Conservation (phyloP, 352 stramenopile genomes). For the Phytophthora kernoviae region DNA sequence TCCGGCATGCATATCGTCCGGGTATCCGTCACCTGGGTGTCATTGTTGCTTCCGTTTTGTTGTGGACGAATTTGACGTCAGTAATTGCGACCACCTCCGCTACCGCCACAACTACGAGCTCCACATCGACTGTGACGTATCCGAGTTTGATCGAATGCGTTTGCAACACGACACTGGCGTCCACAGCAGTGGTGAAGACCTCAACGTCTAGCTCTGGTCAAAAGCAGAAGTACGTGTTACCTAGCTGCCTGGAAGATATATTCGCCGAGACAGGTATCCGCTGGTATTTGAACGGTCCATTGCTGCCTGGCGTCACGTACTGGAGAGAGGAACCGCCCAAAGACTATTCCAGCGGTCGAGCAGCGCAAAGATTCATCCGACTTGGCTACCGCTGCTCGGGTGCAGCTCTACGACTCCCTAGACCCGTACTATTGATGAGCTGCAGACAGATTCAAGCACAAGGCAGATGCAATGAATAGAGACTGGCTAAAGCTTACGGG, state of each 20-base stretch:
- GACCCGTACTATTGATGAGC: conserved; percentile 45
- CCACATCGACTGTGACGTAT: conserved; percentile 38
- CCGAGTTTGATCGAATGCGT: conserved; percentile 78
- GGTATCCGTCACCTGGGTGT: conserved; percentile 21
- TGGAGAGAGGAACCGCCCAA: conserved; percentile 45
- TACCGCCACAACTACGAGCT: conserved; percentile 14
- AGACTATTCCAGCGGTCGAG: conserved; percentile 53
- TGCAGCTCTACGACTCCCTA: conserved; percentile 72
- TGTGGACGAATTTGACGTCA: not conserved
- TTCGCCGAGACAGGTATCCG: conserved; percentile 81
- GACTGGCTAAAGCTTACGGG: conserved; percentile 16
- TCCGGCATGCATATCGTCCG: conserved; percentile 11
- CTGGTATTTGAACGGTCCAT: conserved; percentile 78
- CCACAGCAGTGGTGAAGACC: conserved; percentile 55
- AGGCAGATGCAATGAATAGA: conserved; percentile 18
- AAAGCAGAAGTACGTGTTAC: conserved; percentile 56
- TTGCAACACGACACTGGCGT: conserved; percentile 71
- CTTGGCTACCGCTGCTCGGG: conserved; percentile 72
- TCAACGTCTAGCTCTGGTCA: conserved; percentile 45
- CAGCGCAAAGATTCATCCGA: conserved; percentile 64
- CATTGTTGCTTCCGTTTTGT: conserved; percentile 2
- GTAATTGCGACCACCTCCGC: conserved; percentile 18
- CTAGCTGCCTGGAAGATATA: conserved; percentile 79
- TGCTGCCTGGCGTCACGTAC: conserved; percentile 63
- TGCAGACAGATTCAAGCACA: conserved; percentile 5